A percentile compares a stretch with the other conserved stretches of the same genome.
These are phyloP conservation scores for Beauveria varroae DNA, from an alignment of 2,329 filamentous ascomycete species.

Conservation along the genomic window DNA sequence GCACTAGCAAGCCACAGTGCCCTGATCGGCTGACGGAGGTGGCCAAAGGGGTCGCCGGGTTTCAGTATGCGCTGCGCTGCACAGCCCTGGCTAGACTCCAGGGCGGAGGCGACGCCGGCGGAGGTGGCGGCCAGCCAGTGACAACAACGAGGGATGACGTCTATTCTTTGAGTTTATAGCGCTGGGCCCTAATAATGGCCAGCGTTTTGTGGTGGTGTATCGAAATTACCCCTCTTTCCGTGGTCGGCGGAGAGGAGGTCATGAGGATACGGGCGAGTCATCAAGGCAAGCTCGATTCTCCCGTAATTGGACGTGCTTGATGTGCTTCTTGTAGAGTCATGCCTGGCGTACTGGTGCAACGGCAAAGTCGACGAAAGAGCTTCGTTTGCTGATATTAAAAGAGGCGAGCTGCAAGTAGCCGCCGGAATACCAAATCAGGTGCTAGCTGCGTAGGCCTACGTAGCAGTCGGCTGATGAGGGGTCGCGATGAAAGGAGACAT, in stretches of 20 bases:
- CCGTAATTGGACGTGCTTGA: too few relatives aligned
- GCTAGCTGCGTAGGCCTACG: not conserved
- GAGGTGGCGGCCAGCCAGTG: not conserved
- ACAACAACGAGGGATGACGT: not conserved
- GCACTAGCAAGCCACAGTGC: conserved; percentile 5
- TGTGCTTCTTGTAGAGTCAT: too few relatives aligned
- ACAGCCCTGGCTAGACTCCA: not conserved
- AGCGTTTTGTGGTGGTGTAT: not conserved
- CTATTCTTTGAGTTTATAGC: not conserved
- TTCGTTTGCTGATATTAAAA: too few relatives aligned
- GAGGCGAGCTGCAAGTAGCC: not conserved
- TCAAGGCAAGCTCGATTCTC: not conserved
- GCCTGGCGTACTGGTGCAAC: too few relatives aligned
- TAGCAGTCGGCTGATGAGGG: not conserved
- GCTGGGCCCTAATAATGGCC: not conserved
- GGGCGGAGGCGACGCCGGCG: too few relatives aligned
- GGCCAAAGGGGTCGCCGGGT: conserved; percentile 9
- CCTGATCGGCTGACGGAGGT: conserved; percentile 2
- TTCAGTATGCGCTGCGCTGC: conserved; percentile 6
- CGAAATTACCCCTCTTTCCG: conserved; percentile 2
- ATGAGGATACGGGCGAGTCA: conserved; percentile 1
- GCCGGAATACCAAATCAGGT: not conserved
- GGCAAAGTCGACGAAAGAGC: too few relatives aligned
- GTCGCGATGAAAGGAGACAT: not conserved
- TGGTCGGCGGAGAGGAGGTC: not conserved